These are phyloP conservation scores for Moniliella sp. DNA, from an alignment of 1,284 basidiomycete species.

Conservation along the genomic window DNA sequence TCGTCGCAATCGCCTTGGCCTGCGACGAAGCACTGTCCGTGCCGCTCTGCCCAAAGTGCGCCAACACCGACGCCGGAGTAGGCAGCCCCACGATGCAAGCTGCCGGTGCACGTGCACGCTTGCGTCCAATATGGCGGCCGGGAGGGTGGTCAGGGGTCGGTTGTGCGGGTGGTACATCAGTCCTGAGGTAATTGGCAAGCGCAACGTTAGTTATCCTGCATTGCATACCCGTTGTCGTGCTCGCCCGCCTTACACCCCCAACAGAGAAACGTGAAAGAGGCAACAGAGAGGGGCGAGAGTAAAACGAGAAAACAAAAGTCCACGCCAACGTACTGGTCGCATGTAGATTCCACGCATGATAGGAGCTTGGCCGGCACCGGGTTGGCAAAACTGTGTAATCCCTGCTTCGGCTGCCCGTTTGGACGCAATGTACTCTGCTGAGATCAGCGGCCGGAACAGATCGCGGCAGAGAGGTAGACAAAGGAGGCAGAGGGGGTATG, in stretches of 20 bases:
- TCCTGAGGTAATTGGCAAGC: slow-evolving; percentile 40
- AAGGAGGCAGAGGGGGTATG: slow-evolving; percentile 52
- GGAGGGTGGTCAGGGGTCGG: slow-evolving; percentile 62
- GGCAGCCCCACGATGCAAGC: slow-evolving; percentile 40
- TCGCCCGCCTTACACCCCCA: too few relatives aligned
- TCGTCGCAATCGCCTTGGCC: slow-evolving; percentile 36
- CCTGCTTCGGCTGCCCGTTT: slow-evolving; percentile 67
- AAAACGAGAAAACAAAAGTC: slow-evolving; percentile 18
- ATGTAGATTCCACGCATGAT: slow-evolving; percentile 42
- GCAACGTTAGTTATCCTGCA: background rate
- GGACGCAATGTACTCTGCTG: slow-evolving; percentile 60
- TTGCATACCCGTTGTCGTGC: too few relatives aligned
- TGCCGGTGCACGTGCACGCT: slow-evolving; percentile 27
- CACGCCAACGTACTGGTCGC: slow-evolving; percentile 73
- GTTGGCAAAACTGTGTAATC: slow-evolving; percentile 37
- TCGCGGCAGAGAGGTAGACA: slow-evolving; percentile 87
- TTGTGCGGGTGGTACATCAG: slow-evolving; percentile 85
- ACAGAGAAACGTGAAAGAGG: background rate
- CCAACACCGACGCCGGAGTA: slow-evolving; percentile 13
- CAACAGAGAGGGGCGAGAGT: background rate
- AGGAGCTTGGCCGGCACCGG: background rate
- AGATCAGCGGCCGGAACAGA: slow-evolving; percentile 63
- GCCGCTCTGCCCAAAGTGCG: slow-evolving; percentile 35
- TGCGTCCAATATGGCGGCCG: slow-evolving; percentile 57
- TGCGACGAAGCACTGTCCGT: slow-evolving; percentile 4